Percentiles rank a stretch among this genome's conserved stretches.
Conservation (phyloP, 371 early-diverging fungal species). For the Apophysomyces ossiformis region DNA sequence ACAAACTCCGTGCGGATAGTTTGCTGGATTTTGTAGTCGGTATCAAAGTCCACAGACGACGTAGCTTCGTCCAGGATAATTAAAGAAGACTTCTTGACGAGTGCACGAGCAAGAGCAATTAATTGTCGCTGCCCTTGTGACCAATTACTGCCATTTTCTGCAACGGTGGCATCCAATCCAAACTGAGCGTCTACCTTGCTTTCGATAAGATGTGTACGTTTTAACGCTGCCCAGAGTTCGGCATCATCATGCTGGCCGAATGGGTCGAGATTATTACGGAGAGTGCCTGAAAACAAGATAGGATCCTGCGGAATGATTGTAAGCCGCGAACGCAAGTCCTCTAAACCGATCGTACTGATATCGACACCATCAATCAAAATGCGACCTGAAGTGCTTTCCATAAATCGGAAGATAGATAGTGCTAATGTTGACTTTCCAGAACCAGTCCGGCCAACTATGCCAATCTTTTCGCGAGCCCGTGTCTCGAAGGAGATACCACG, state of each 20-base stretch:
- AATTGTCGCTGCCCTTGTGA: constrained; percentile 91
- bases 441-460: constrained; percentile 62
- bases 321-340: constrained; percentile 62
- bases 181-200: constrained; percentile 53
- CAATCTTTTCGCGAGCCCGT: constrained; percentile 60
- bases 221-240: constrained; percentile 77
- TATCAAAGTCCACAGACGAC: constrained; percentile 76
- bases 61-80: constrained; percentile 92
- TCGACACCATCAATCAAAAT: constrained; percentile 77
- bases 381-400: constrained; percentile 65
- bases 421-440: constrained; percentile 74
- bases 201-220: constrained; percentile 65
- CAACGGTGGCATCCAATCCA: constrained; percentile 62
- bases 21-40: constrained; percentile 78
- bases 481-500: constrained; percentile 66
- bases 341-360: constrained; percentile 66
- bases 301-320: constrained; percentile 80
- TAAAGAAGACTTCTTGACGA: constrained; percentile 72
- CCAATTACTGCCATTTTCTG: constrained; percentile 79
- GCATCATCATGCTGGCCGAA: constrained; percentile 70
- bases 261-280: constrained; percentile 81
- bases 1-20: constrained; percentile 78
- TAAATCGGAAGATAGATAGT: constrained; percentile 73
- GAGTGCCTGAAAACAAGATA: constrained; percentile 78
- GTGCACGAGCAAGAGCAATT: constrained; percentile 85